A percentile compares a stretch with the other conserved stretches of the same genome.
These are phyloP conservation scores for Ceratobasidium sp. DNA, from an alignment of 1,284 basidiomycete genomes.

Conservation along the genomic window DNA sequence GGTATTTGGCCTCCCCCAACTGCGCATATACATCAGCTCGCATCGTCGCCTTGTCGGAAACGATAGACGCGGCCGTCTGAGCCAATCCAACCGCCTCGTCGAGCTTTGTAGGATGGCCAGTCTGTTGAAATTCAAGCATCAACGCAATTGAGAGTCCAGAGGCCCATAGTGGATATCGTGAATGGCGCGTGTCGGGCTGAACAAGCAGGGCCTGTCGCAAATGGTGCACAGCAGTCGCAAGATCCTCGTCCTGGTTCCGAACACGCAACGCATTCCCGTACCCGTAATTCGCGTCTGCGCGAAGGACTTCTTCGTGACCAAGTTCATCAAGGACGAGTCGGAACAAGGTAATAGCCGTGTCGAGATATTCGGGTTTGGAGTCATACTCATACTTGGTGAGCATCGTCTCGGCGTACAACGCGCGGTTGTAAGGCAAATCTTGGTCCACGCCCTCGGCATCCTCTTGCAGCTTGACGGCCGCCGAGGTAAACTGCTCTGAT, in stretches of 20 bases:
- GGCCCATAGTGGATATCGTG: constrained; percentile 14
- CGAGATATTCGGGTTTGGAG: too few species aligned
- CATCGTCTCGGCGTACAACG: neutral
- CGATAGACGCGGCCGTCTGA: constrained; percentile 2
- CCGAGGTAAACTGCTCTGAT: neutral
- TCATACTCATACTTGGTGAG: constrained; percentile 6
- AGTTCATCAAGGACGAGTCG: neutral
- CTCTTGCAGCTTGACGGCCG: neutral
- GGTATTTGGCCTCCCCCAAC: constrained; percentile 13
- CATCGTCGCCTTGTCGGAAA: neutral
- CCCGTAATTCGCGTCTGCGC: neutral
- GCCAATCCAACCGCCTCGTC: neutral
- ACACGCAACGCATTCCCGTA: constrained; percentile 2
- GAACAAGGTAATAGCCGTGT: neutral
- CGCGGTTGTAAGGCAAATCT: constrained; percentile 9
- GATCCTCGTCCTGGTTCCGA: neutral
- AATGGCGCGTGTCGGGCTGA: constrained; percentile 9
- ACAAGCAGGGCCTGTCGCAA: neutral
- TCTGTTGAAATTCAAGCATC: constrained; percentile 5
- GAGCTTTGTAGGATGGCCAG: neutral
- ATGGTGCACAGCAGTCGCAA: too few species aligned
- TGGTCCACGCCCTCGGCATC: neutral
- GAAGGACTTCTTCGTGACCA: neutral
- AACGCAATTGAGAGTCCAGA: constrained; percentile 1
- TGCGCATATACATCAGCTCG: constrained; percentile 20